phyloP scores from a whole-genome alignment of 345 rosid species.

The Abelmoschus esculentus region DNA sequence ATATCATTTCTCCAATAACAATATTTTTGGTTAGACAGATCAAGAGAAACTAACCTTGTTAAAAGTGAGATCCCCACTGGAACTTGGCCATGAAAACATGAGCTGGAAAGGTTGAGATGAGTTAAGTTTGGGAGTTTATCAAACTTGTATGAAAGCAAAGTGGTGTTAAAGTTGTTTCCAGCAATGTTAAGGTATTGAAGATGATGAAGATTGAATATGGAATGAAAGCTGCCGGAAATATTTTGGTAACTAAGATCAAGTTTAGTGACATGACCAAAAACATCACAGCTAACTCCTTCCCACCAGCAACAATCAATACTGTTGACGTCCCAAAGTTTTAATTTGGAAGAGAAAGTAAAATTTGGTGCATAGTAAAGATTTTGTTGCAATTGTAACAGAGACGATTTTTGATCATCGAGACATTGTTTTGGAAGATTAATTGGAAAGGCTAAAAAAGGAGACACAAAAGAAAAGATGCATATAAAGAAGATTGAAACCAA shows the following conservation, averaged over 20 bases:
- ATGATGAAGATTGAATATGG: background rate
- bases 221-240: background rate
- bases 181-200: background rate
- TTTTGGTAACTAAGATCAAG: background rate
- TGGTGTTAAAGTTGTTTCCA: background rate
- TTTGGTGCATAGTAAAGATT: background rate
- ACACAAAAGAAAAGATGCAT: background rate
- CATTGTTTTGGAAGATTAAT: background rate
- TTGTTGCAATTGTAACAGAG: background rate
- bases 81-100: background rate
- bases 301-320: background rate
- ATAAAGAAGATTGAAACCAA: background rate
- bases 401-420: background rate
- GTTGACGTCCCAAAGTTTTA: background rate
- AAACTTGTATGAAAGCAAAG: background rate
- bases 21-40: background rate
- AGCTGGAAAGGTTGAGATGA: background rate
- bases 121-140: background rate
- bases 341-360: background rate
- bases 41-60: constrained; percentile 6
- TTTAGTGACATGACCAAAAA: background rate
- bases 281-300: background rate
- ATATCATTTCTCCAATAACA: background rate
- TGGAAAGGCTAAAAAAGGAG: background rate
- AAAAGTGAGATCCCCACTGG: background rate